phyloP scores from a whole-genome alignment of 139 green algal genomes.

The Choricystis sp. region DNA sequence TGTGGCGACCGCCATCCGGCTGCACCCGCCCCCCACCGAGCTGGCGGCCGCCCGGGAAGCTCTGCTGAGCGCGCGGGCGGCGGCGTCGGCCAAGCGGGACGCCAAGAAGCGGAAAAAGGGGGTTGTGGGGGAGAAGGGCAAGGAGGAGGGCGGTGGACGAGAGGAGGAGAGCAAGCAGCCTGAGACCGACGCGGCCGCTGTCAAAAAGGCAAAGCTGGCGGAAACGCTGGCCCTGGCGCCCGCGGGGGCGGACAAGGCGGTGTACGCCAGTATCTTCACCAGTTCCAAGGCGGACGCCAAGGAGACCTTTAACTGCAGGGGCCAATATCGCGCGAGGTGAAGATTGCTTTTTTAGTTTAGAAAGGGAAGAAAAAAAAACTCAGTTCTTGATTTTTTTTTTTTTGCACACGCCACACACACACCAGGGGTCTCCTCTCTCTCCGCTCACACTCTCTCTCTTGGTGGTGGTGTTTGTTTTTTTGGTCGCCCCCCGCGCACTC shows the following conservation, averaged over 20 bases:
- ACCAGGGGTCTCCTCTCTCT: neutral
- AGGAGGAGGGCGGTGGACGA: neutral
- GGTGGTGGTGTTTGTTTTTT: too few species aligned
- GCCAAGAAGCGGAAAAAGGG: constrained; percentile 14
- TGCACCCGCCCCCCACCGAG: constrained; percentile 38
- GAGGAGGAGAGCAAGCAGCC: neutral
- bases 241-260: neutral
- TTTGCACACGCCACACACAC: neutral
- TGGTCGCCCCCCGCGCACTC: too few species aligned
- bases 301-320: neutral
- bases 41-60: constrained; percentile 19
- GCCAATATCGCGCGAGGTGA: too few species aligned
- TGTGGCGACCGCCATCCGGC: constrained; percentile 22
- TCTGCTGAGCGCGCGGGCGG: constrained; percentile 18
- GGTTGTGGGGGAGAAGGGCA: neutral
- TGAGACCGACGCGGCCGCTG: neutral
- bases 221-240: neutral
- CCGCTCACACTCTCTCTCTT: neutral
- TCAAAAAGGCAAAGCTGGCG: too few species aligned
- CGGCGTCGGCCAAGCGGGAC: constrained; percentile 1
- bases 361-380: too few species aligned
- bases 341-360: too few species aligned
- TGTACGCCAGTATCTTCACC: neutral
- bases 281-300: neutral
- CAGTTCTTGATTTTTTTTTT: neutral